These are phyloP conservation scores for Acacia confusa DNA, from an alignment of 306 rosid species.

Conservation along the genomic window DNA sequence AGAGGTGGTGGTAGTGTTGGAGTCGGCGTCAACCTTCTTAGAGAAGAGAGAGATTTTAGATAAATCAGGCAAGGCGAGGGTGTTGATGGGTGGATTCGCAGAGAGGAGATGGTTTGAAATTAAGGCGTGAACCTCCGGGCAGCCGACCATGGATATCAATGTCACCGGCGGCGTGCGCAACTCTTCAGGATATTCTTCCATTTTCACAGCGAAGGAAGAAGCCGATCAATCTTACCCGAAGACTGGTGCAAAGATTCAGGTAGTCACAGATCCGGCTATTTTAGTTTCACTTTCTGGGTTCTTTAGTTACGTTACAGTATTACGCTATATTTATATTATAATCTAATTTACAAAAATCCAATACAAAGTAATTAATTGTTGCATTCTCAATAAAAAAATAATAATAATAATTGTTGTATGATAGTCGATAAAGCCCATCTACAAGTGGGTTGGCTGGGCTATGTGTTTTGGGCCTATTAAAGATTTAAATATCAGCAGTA, in stretches of 20 bases:
- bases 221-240: not conserved
- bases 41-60: slow-evolving; percentile 63
- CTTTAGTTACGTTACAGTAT: too few species aligned
- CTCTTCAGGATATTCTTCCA: slow-evolving; percentile 96
- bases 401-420: too few species aligned
- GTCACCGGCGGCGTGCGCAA: slow-evolving; percentile 89
- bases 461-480: too few species aligned
- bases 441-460: too few species aligned
- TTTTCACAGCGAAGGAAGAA: not conserved
- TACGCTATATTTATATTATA: too few species aligned
- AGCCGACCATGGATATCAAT: slow-evolving; percentile 68
- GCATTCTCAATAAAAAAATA: too few species aligned
- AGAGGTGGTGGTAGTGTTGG: not conserved
- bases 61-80: slow-evolving; percentile 82
- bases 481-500: too few species aligned
- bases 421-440: too few species aligned
- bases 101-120: slow-evolving; percentile 65
- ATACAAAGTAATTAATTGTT: too few species aligned
- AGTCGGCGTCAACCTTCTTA: slow-evolving; percentile 33
- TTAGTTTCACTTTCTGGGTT: too few species aligned
- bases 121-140: slow-evolving; percentile 64
- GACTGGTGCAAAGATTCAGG: not conserved
- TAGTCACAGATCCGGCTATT: too few species aligned
- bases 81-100: slow-evolving; percentile 82
- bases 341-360: too few species aligned